These are phyloP conservation scores for Pseudogymnoascus verrucosus DNA, from an alignment of 2,329 filamentous ascomycete species.

Conservation along the genomic window DNA sequence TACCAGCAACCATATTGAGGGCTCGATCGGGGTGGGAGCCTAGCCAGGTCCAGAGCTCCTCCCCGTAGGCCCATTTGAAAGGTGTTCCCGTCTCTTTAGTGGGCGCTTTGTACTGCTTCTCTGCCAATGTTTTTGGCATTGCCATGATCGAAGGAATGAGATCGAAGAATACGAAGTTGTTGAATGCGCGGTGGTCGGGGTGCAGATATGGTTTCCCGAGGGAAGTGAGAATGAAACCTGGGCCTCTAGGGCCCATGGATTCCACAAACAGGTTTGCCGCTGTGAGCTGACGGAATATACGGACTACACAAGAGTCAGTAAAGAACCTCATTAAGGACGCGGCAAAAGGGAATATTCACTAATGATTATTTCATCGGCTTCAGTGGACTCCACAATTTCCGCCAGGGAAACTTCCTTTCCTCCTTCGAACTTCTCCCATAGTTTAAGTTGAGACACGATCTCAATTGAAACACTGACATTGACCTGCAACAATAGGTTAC, in stretches of 20 bases:
- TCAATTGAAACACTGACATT: conserved; percentile 19
- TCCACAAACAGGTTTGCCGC: conserved; percentile 16
- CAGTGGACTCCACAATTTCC: conserved; percentile 16
- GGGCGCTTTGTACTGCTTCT: conserved; percentile 19
- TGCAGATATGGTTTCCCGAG: conserved; percentile 17
- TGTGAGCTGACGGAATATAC: conserved; percentile 18
- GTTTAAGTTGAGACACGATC: conserved; percentile 15
- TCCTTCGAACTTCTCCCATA: conserved; percentile 19
- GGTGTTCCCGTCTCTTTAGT: conserved; percentile 19
- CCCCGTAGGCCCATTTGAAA: conserved; percentile 19
- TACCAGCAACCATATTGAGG: conserved; percentile 19
- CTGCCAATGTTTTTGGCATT: conserved; percentile 18
- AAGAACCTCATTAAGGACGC: neutral
- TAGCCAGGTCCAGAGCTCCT: conserved; percentile 21
- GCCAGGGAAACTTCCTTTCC: conserved; percentile 16
- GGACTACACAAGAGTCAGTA: conserved; percentile 12
- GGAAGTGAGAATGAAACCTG: conserved; percentile 15
- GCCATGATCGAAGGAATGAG: conserved; percentile 19
- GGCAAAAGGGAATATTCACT: conserved; percentile 12
- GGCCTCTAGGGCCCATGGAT: conserved; percentile 7
- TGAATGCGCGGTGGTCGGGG: conserved; percentile 19
- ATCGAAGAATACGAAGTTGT: conserved; percentile 18
- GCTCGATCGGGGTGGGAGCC: conserved; percentile 19
- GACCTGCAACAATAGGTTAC: conserved; percentile 12
- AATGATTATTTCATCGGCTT: conserved; percentile 21